Conservation (phyloP, 73 alveolate genomes). For the Tetrahymena malaccensis region DNA sequence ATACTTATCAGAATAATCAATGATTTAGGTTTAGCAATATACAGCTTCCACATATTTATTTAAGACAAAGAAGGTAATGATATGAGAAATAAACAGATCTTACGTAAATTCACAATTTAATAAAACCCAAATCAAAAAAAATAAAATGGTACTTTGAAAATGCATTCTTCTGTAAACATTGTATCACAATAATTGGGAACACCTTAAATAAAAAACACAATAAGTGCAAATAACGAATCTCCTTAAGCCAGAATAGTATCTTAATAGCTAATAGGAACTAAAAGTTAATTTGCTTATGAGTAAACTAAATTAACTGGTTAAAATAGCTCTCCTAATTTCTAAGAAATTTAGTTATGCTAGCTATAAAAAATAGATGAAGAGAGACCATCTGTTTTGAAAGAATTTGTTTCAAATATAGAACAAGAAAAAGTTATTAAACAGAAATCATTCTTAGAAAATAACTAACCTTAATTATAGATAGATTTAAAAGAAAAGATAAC, state of each 20-base stretch:
- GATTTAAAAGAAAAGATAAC: not conserved
- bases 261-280: not conserved
- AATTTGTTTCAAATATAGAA: not conserved
- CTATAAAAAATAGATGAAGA: not conserved
- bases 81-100: not conserved
- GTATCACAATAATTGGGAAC: not conserved
- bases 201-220: not conserved
- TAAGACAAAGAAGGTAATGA: not conserved
- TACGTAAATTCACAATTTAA: not conserved
- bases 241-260: not conserved
- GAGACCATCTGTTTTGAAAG: not conserved
- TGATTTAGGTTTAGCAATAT: not conserved
- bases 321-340: not conserved
- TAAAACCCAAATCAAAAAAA: not conserved
- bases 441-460: not conserved
- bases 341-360: not conserved
- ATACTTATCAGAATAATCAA: not conserved
- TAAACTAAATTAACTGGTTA: not conserved
- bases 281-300: not conserved
- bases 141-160: not conserved
- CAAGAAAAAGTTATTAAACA: no score
- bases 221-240: not conserved
- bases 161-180: not conserved
- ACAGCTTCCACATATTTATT: not conserved
- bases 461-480: not conserved